Conservation (phyloP, 495 filamentous ascomycete species). For the Pyrenula aspistea region DNA sequence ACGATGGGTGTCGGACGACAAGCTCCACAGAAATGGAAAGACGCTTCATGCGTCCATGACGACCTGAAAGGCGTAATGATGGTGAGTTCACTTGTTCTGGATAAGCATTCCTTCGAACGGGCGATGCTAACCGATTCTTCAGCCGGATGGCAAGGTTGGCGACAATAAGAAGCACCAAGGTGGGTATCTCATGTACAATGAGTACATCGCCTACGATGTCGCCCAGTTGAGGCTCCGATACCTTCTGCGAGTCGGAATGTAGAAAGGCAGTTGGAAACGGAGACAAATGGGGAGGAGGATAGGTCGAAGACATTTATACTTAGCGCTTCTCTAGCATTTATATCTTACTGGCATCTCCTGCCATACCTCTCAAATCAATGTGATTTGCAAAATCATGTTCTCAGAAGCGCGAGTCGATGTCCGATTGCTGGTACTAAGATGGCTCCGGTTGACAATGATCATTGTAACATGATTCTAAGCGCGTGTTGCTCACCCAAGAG, state of each 20-base stretch:
- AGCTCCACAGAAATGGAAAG: slow-evolving; percentile 60
- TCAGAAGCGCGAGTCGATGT: too few relatives aligned
- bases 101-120: background rate
- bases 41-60: slow-evolving; percentile 52
- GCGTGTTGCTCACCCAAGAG: too few relatives aligned
- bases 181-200: slow-evolving; percentile 13
- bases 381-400: too few relatives aligned
- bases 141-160: background rate
- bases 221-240: slow-evolving; percentile 56
- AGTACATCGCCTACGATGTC: slow-evolving; percentile 56
- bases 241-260: slow-evolving; percentile 37
- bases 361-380: too few relatives aligned
- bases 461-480: too few relatives aligned
- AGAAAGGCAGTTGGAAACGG: too few relatives aligned
- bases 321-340: too few relatives aligned
- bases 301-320: too few relatives aligned
- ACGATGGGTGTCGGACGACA: slow-evolving; percentile 54
- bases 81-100: slow-evolving; percentile 2
- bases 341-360: too few relatives aligned
- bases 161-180: background rate
- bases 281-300: too few relatives aligned
- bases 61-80: slow-evolving; percentile 54
- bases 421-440: too few relatives aligned
- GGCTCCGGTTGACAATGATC: too few relatives aligned
- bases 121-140: background rate